Conservation (phyloP, 257 asterid genomes). For the Marsdenia floribunda region DNA sequence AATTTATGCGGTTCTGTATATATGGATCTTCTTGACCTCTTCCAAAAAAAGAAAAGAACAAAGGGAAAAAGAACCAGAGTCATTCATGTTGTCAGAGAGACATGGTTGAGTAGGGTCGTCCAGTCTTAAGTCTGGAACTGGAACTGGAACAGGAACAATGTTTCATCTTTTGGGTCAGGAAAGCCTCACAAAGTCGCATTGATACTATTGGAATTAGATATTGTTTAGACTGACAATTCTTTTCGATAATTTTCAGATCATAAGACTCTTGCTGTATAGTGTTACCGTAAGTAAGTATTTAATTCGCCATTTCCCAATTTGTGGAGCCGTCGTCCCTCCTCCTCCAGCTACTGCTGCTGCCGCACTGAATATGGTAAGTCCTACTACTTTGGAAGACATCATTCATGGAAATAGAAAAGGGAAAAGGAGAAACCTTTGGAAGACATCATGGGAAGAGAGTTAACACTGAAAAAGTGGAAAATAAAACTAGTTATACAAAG, state of each 20-base stretch:
- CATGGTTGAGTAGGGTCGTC: neutral
- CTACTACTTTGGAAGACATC: too few relatives aligned
- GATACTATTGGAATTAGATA: neutral
- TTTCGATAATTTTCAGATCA: neutral
- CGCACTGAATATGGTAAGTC: neutral
- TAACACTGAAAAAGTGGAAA: too few relatives aligned
- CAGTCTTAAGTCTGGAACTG: neutral
- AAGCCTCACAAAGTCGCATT: neutral
- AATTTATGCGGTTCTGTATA: conserved; percentile 18
- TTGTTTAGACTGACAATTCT: neutral
- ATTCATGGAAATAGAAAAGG: too few relatives aligned
- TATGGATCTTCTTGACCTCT: conserved; percentile 8
- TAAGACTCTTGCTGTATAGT: neutral
- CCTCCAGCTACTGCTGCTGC: neutral
- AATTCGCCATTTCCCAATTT: neutral
- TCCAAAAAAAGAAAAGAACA: neutral
- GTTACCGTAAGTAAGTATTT: neutral
- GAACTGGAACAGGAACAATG: neutral
- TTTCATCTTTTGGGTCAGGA: neutral
- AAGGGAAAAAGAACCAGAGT: neutral
- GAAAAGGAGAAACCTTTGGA: too few relatives aligned
- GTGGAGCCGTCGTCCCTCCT: neutral
- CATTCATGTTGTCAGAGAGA: neutral
- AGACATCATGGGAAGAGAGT: neutral
- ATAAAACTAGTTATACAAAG: too few relatives aligned